phyloP scores from a whole-genome alignment of 108 stramenopile species.

The Stephanodiscus triporus region DNA sequence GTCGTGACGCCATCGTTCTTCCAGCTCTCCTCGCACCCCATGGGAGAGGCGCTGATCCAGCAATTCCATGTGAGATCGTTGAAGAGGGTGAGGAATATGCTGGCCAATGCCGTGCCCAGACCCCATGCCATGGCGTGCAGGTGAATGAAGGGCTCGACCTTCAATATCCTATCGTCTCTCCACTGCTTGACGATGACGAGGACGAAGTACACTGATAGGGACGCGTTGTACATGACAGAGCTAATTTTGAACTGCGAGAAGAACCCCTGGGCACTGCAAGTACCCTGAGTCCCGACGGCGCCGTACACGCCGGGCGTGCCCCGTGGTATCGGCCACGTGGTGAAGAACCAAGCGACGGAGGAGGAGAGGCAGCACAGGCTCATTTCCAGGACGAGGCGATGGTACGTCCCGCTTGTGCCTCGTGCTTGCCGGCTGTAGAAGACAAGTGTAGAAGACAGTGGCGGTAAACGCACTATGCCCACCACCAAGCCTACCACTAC shows the following conservation, averaged over 20 bases:
- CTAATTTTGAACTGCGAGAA: conserved; percentile 12
- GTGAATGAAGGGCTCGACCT: conserved; percentile 10
- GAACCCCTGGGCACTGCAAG: conserved; percentile 16
- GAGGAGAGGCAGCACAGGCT: conserved; percentile 7
- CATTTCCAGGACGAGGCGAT: conserved; percentile 9
- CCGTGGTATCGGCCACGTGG: conserved; percentile 14
- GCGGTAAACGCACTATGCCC: too few relatives aligned
- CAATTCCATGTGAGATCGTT: conserved; percentile 16
- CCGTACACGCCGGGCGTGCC: conserved; percentile 16
- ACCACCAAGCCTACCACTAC: too few relatives aligned
- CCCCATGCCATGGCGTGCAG: too few relatives aligned
- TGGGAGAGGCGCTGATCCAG: conserved; percentile 15
- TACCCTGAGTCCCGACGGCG: conserved; percentile 2
- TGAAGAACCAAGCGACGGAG: conserved; percentile 21
- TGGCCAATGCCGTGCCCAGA: conserved; percentile 3
- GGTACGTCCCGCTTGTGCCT: conserved; percentile 15
- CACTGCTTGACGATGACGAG: conserved; percentile 21
- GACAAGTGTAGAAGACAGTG: too few relatives aligned
- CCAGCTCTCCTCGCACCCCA: conserved; percentile 9
- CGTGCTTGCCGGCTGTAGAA: too few relatives aligned
- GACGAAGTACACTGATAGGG: conserved; percentile 8
- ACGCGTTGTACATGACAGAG: conserved; percentile 23
- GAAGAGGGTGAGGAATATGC: too few relatives aligned
- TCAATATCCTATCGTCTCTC: conserved; percentile 2
- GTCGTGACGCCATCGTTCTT: conserved; percentile 1